These are phyloP conservation scores for Chaetomium strumarium DNA, from an alignment of 2,329 filamentous ascomycete genomes.

Conservation along the genomic window DNA sequence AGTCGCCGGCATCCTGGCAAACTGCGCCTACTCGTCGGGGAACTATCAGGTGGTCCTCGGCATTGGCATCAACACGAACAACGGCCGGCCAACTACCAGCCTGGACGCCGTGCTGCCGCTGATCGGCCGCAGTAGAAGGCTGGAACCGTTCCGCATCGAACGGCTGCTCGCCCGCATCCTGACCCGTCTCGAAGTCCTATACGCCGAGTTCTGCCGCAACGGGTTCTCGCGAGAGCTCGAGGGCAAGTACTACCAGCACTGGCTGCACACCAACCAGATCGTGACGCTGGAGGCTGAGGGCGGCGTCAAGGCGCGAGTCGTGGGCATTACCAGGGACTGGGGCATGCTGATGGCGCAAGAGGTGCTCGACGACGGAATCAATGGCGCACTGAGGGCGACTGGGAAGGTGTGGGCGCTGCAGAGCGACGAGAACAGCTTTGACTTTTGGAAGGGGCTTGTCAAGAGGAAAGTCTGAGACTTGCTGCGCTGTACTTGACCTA, in stretches of 20 bases:
- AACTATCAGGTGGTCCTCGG: constrained; percentile 83
- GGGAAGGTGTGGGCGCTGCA: constrained; percentile 79
- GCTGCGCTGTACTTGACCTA: too few relatives aligned
- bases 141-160: constrained; percentile 62
- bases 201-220: constrained; percentile 64
- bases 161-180: constrained; percentile 76
- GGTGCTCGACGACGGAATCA: constrained; percentile 59
- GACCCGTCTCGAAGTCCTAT: constrained; percentile 69
- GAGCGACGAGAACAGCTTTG: constrained; percentile 97
- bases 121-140: constrained; percentile 27
- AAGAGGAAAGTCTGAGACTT: constrained; percentile 63
- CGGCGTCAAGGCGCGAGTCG: constrained; percentile 66
- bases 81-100: constrained; percentile 79
- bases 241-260: constrained; percentile 69
- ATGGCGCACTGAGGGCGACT: constrained; percentile 46
- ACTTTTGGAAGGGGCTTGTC: constrained; percentile 87
- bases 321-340: constrained; percentile 89
- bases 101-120: constrained; percentile 64
- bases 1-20: constrained; percentile 87
- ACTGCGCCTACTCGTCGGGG: constrained; percentile 71
- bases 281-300: constrained; percentile 75
- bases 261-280: constrained; percentile 74
- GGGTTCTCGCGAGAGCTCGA: constrained; percentile 75
- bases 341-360: constrained; percentile 83
- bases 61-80: constrained; percentile 79